Conservation (phyloP, 495 filamentous ascomycete genomes). For the Aspergillus incahuasiensis region DNA sequence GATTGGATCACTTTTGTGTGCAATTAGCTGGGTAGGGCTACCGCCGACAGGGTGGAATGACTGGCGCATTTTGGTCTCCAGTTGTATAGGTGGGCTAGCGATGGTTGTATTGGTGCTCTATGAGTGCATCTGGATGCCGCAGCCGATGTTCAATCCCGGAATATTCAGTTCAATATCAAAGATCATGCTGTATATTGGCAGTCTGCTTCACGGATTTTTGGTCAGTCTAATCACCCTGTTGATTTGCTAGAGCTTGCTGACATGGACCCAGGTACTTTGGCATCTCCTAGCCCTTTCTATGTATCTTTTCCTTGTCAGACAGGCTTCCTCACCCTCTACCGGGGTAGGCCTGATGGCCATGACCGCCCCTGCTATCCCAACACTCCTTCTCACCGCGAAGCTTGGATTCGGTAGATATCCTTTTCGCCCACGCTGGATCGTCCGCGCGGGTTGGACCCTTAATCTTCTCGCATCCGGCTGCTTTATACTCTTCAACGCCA, state of each 20-base stretch:
- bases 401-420: slow-evolving; percentile 18
- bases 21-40: slow-evolving; percentile 35
- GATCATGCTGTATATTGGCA: slow-evolving; percentile 40
- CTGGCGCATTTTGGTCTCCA: slow-evolving; percentile 46
- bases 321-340: slow-evolving; percentile 46
- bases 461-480: slow-evolving; percentile 44
- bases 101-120: slow-evolving; percentile 44
- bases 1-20: slow-evolving; percentile 27
- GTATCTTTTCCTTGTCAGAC: slow-evolving; percentile 59
- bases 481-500: slow-evolving; percentile 44
- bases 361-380: slow-evolving; percentile 39
- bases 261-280: slow-evolving; percentile 29
- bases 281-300: slow-evolving; percentile 60
- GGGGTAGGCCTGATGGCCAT: slow-evolving; percentile 54
- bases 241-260: not conserved
- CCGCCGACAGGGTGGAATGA: slow-evolving; percentile 26
- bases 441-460: slow-evolving; percentile 52
- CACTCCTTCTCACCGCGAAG: slow-evolving; percentile 39
- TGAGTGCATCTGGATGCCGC: slow-evolving; percentile 37
- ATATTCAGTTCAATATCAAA: slow-evolving; percentile 44
- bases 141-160: slow-evolving; percentile 50
- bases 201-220: slow-evolving; percentile 50
- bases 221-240: slow-evolving; percentile 26
- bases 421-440: slow-evolving; percentile 46
- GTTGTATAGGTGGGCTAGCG: slow-evolving; percentile 46